Evolutionary conservation across 2,329 filamentous ascomycete genomes (phyloP), one percentile per base, ranked within the genome.

Genomic region (Fusarium piperis): DNA sequence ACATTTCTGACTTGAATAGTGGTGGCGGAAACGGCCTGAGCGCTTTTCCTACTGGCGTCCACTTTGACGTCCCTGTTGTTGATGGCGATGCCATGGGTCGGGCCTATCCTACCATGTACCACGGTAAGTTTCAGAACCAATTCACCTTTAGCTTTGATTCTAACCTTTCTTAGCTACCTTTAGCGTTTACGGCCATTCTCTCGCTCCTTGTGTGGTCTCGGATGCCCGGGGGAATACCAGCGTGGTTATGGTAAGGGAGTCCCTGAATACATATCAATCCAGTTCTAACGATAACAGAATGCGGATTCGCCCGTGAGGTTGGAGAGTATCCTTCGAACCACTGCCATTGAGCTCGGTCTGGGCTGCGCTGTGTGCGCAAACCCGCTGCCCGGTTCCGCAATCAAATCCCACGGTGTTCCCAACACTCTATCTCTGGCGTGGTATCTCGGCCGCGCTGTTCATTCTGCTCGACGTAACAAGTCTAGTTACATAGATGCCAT

Each of bases 371-470:
- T 81, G 6, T 81, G 78, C 32, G 76, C 78, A 3, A 77, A 77
- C 13, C 81, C 81, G 0, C 71, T 83, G 4, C 73, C 74, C 0
- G 81, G 77, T 1, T 77, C 77, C 0, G 77, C 74, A 0, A 75
- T 83, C 39, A 83, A 82, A 48, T 65, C 78, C 0, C 74, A 79
- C 18, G 76, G 76, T 11, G 75, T 83, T 7, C 79, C 84, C 52
- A 83, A 87, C 64, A 88, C 85, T 0, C 75, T 85, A 11, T 87
- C 85, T 0, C 83, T 85, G 62, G 83, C 84, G 0, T 89, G 85
- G 86, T 81, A 85, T 39, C 89, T 91, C 28, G 89, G 89, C 0
- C 84, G 89, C 0, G 88, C 87, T 0, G 73, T 77, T 1, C 72
- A 75, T 16, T 39, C 67, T 5, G 74, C 74, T 26, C 70, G 74